Percentiles rank a stretch among this genome's conserved stretches.
These are phyloP conservation scores for Solanum pennellii DNA, from an alignment of 257 asterid genomes.

Conservation along the genomic window DNA sequence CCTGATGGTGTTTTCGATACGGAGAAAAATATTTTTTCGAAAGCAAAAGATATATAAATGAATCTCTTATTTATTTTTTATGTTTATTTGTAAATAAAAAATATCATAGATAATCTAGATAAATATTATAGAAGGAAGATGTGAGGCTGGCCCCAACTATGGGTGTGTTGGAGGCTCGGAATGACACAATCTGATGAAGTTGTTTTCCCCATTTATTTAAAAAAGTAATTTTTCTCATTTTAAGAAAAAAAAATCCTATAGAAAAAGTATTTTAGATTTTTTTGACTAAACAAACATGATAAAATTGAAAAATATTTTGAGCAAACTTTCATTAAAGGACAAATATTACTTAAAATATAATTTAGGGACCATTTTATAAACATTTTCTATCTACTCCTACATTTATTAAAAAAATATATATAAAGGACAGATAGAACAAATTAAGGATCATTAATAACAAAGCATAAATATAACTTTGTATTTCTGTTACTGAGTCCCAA, in stretches of 20 bases:
- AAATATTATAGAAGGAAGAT: background rate
- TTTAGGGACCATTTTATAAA: background rate
- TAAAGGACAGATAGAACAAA: background rate
- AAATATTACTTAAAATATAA: background rate
- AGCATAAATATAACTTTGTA: background rate
- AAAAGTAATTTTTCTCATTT: background rate
- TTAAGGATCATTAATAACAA: background rate
- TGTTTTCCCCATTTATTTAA: background rate
- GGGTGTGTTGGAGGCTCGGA: background rate
- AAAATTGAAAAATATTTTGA: background rate
- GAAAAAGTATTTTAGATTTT: background rate
- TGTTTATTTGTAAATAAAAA: background rate
- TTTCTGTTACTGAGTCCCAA: background rate
- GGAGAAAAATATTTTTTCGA: background rate
- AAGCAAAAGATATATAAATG: background rate
- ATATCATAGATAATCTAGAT: background rate
- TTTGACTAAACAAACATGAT: background rate
- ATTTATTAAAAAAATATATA: background rate
- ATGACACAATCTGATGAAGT: background rate
- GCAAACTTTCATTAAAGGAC: background rate
- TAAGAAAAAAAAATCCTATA: background rate
- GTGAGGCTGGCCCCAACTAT: no score
- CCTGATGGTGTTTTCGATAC: background rate
- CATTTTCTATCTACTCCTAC: background rate
- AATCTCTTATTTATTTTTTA: background rate